Base-by-base conservation (phyloP, 371 early-diverging fungal genomes). In the Mitosporidium daphniae region DNA sequence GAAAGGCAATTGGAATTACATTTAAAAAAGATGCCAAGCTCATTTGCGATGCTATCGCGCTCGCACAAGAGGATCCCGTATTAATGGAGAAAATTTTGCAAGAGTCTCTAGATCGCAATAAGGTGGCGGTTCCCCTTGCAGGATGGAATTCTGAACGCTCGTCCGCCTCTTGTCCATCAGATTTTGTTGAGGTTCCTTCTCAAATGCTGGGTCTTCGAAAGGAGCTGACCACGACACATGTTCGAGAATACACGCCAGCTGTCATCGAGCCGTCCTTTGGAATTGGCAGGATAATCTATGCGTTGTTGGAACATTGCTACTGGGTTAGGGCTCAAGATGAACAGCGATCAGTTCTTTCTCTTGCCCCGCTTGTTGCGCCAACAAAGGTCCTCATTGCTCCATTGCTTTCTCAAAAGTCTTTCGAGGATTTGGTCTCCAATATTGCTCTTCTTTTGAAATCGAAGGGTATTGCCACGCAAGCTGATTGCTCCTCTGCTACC, bases 191-290 rank as follows among this genome's bases (percentile, higher is more conserved):
- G n/a, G n/a, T n/a, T n/a, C n/a, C n/a, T n/a, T n/a, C n/a, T n/a
- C n/a, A n/a, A n/a, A n/a, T n/a, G n/a, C n/a, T n/a, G n/a, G n/a
- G n/a, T n/a, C n/a, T n/a, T n/a, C n/a, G n/a, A n/a, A n/a, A n/a
- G n/a, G n/a, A n/a, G n/a, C n/a, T n/a, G n/a, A n/a, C n/a, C n/a
- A n/a, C n/a, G n/a, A n/a, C n/a, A n/a, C n/a, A n/a, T n/a, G 73
- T 80, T 16, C 72, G 82, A 44, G 89, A 89, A 50, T 84, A 63
- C 48, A 65, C 60, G 5, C 99, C 99, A 21, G 77, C 71, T 40
- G 95, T 98, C 37, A 94, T 98, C 40, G 99, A 98, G 48, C 99
- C 99, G 21, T 91, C 94, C 14, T 98, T 98, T 50, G 99, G 97
- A 52, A 68, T 98, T 34, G 91, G 93, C 31, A 78, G 99, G 40